Percentiles rank a stretch among this genome's conserved stretches.
Conservation (phyloP, 2,329 filamentous ascomycete species). For the Chaetothyriales sp. region DNA sequence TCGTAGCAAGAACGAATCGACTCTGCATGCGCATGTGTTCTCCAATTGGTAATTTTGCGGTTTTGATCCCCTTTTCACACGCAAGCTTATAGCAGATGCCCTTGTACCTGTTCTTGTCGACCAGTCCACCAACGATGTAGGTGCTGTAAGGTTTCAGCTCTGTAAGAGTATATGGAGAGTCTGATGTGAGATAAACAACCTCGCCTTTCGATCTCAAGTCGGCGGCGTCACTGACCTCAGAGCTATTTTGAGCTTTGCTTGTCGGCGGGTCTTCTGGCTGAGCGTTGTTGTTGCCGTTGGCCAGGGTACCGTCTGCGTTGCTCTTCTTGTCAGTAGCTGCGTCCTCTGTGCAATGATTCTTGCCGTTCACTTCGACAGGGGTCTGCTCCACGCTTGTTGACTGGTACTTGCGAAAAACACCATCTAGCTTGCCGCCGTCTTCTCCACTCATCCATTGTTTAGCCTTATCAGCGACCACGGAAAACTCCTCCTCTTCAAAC, state of each 20-base stretch:
- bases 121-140: constrained; percentile 86
- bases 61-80: constrained; percentile 54
- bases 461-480: constrained; percentile 52
- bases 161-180: constrained; percentile 73
- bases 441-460: constrained; percentile 51
- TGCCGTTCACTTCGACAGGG: neutral
- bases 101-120: constrained; percentile 94
- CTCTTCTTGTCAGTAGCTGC: no score
- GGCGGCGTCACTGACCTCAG: neutral
- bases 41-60: constrained; percentile 86
- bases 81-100: constrained; percentile 81
- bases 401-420: constrained; percentile 35
- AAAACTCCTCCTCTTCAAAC: constrained; percentile 62
- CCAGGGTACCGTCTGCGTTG: no score
- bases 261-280: neutral
- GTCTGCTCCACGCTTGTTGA: neutral
- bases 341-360: neutral
- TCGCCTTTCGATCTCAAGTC: constrained; percentile 29
- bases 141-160: constrained; percentile 74
- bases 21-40: constrained; percentile 86
- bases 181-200: constrained; percentile 79
- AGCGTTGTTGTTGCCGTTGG: no score
- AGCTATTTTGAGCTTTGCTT: neutral
- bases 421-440: constrained; percentile 44
- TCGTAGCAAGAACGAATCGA: constrained; percentile 75